Evolutionary conservation across 1,139 yeast species (phyloP), one percentile per base, ranked within the genome.

Genomic region (Taphrina pruni): DNA sequence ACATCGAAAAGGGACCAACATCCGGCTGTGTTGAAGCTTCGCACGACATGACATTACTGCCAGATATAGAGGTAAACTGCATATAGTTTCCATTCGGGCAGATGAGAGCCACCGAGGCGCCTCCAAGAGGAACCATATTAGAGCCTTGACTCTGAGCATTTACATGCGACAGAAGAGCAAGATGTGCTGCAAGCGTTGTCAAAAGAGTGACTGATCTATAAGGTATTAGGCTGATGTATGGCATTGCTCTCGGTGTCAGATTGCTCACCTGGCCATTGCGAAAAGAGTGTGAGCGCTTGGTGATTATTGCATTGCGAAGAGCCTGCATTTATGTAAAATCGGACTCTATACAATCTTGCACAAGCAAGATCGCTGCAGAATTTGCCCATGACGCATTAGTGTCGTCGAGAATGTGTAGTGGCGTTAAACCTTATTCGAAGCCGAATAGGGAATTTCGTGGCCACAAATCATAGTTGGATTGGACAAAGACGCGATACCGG

Each of bases 31-130:
- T 35, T 8, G 14, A 26, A 12, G 5, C 9, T 6, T 14, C 1
- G 36, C 62, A 58, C 11, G 43, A 45, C 52, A 45, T 45, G 17
- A 35, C 52, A 45, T 58, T 45, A 11, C 9, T 14, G 26, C 62
- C 62, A 5, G 8, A 5, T 7, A 32, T 20, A 17, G 62, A 58
- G 11, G 36, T 36, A 20, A 58, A 58, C 11, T 20, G 62, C 62
- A 58, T 58, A 41, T 58, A 58, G n/a, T 43, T 45, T 12, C 62
- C 62, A 46, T 58, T 58, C 32, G 62, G 62, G 26, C 62, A 58
- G 7, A 58, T 58, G 17, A 58, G 8, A 9, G 46, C 62, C 39
- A 58, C 62, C 6, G 62, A 43, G 20, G 43, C 43, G 6, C 62
- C 62, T 8, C 62, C 62, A 8, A 58, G 54, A 7, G 62, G 62